These are phyloP conservation scores for Crithidia thermophila DNA, from an alignment of 208 protist genomes.

Conservation along the genomic window DNA sequence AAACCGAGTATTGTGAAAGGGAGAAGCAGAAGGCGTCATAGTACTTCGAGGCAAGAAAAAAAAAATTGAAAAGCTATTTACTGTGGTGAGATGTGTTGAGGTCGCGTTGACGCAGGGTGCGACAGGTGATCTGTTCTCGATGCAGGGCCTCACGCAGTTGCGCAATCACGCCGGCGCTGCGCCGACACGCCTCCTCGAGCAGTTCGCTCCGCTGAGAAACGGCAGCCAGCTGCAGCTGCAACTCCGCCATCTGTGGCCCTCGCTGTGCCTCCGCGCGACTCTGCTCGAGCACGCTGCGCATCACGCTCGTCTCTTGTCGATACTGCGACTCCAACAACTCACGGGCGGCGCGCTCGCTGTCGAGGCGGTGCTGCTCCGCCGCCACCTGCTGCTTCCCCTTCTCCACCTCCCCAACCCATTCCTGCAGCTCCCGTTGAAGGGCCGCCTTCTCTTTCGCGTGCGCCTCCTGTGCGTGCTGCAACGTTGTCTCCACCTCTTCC, in stretches of 20 bases:
- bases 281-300: constrained; percentile 24
- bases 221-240: neutral
- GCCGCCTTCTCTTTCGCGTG: constrained; percentile 24
- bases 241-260: constrained; percentile 9
- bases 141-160: constrained; percentile 64
- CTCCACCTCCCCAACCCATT: constrained; percentile 28
- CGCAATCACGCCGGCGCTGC: constrained; percentile 62
- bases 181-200: constrained; percentile 57
- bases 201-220: constrained; percentile 41
- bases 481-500: constrained; percentile 12
- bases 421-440: constrained; percentile 27
- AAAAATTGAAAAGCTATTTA: constrained; percentile 8
- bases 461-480: constrained; percentile 8
- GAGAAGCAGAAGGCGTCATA: too few relatives aligned
- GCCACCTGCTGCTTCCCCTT: constrained; percentile 5
- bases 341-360: constrained; percentile 15
- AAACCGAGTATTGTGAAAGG: too few relatives aligned
- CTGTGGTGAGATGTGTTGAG: too few relatives aligned
- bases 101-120: constrained; percentile 15
- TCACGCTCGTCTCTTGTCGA: constrained; percentile 16
- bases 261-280: constrained; percentile 22
- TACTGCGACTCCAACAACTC: constrained; percentile 23
- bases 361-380: neutral
- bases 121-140: constrained; percentile 29
- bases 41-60: too few relatives aligned